Percentiles rank a stretch among this genome's conserved stretches.
These are phyloP conservation scores for Triadica sebifera DNA, from an alignment of 345 rosid species.

Conservation along the genomic window DNA sequence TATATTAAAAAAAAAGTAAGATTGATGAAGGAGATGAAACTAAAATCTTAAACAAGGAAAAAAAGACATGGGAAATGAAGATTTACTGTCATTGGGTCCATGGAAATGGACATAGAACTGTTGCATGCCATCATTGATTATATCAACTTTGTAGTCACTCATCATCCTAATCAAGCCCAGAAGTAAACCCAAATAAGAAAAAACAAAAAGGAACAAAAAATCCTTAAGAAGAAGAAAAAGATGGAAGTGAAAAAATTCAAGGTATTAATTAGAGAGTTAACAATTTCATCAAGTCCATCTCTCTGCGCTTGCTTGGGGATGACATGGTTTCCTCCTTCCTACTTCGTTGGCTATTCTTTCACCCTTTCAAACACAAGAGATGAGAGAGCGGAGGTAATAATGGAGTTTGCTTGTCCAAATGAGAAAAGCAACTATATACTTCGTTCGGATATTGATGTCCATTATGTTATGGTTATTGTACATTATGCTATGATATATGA, in stretches of 20 bases:
- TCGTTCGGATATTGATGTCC: not conserved
- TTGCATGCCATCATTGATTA: constrained; percentile 60
- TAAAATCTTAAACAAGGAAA: not conserved
- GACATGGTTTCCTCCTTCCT: constrained; percentile 40
- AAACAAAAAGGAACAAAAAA: not conserved
- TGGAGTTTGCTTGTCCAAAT: constrained; percentile 14
- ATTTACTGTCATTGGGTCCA: constrained; percentile 71
- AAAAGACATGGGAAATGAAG: constrained; percentile 12
- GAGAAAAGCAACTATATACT: constrained; percentile 7
- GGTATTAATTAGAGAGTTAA: constrained; percentile 18
- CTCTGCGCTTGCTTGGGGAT: constrained; percentile 74
- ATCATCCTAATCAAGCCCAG: constrained; percentile 52
- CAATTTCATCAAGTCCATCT: constrained; percentile 80
- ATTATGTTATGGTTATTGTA: too few relatives aligned
- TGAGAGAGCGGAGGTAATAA: not conserved
- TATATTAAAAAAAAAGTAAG: not conserved
- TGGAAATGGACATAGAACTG: constrained; percentile 57
- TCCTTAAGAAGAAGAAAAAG: not conserved
- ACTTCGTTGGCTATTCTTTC: not conserved
- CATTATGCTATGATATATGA: too few relatives aligned
- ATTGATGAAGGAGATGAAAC: not conserved
- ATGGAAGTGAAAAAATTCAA: not conserved
- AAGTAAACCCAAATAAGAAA: not conserved
- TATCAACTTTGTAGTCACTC: constrained; percentile 73
- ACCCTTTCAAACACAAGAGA: not conserved